Percentiles rank a stretch among this genome's conserved stretches.
Conservation (phyloP, 2,329 filamentous ascomycete genomes). For the Talaromyces albobiverticillius region DNA sequence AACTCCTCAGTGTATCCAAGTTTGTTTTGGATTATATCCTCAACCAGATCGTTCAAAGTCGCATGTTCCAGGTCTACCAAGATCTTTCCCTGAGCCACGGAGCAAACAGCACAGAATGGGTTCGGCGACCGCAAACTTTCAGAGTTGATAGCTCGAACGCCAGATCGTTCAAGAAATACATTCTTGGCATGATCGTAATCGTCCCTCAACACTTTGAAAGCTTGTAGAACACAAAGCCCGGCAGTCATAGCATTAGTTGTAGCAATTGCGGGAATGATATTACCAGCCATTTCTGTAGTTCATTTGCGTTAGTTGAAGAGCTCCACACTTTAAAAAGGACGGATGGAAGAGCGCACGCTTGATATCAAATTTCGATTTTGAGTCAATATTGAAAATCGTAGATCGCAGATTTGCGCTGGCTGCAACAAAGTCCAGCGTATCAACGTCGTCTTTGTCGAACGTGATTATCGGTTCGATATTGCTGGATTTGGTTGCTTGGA, state of each 20-base stretch:
- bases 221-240: conserved; percentile 84
- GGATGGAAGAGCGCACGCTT: conserved; percentile 56
- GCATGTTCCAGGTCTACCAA: conserved; percentile 67
- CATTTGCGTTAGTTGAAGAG: background rate
- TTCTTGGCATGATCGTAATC: conserved; percentile 62
- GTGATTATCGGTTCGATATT: conserved; percentile 60
- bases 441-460: conserved; percentile 96
- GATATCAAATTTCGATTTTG: conserved; percentile 89
- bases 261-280: conserved; percentile 97
- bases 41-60: conserved; percentile 75
- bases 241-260: conserved; percentile 97
- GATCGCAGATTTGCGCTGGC: conserved; percentile 88
- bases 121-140: conserved; percentile 64
- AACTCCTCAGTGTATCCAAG: conserved; percentile 81
- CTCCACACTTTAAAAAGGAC: background rate
- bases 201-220: conserved; percentile 81
- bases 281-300: conserved; percentile 83
- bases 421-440: conserved; percentile 92
- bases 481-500: conserved; percentile 53
- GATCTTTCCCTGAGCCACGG: conserved; percentile 66
- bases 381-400: conserved; percentile 81
- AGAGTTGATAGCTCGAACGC: conserved; percentile 57
- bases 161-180: conserved; percentile 73
- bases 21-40: conserved; percentile 66
- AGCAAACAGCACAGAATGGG: conserved; percentile 78